A percentile compares a stretch with the other conserved stretches of the same genome.
Evolutionary conservation across 1,139 yeast genomes (phyloP).

Genomic region (Kodamaea suecica): DNA sequence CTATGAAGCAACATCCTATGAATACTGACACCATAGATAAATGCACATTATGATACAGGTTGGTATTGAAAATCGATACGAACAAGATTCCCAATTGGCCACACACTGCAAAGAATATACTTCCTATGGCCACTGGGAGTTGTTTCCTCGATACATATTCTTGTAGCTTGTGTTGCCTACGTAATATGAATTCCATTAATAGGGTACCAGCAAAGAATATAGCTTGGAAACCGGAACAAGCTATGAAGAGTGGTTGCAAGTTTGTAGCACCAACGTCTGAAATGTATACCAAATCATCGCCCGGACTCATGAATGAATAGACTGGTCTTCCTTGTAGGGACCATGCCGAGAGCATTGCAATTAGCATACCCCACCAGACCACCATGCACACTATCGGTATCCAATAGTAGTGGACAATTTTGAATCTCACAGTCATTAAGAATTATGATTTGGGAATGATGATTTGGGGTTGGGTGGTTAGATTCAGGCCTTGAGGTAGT

Average conservation of each 20-base stretch:
- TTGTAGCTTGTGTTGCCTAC: slow-evolving; percentile 52
- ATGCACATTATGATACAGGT: slow-evolving; percentile 58
- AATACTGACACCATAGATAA: slow-evolving; percentile 69
- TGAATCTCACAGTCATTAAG: slow-evolving; percentile 14
- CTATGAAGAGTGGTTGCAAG: slow-evolving; percentile 25
- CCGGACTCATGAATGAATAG: slow-evolving; percentile 43
- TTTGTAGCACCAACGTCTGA: slow-evolving; percentile 43
- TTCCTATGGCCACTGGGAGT: slow-evolving; percentile 45
- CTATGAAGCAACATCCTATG: slow-evolving; percentile 64
- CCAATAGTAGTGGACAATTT: slow-evolving; percentile 18
- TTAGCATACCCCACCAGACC: slow-evolving; percentile 78
- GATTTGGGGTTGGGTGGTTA: slow-evolving; percentile 1
- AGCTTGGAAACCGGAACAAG: slow-evolving; percentile 52
- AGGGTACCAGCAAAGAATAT: slow-evolving; percentile 69
- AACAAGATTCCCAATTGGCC: slow-evolving; percentile 79
- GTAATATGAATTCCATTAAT: slow-evolving; percentile 53
- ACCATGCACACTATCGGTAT: slow-evolving; percentile 56
- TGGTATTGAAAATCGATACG: slow-evolving; percentile 73
- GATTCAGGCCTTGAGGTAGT: background rate
- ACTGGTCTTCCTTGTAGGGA: slow-evolving; percentile 74
- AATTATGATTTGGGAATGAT: slow-evolving; percentile 7
- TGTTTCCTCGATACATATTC: slow-evolving; percentile 51
- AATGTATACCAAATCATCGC: slow-evolving; percentile 63
- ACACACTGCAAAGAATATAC: slow-evolving; percentile 53
- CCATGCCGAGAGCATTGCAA: slow-evolving; percentile 67